Evolutionary conservation across 2,329 filamentous ascomycete genomes (phyloP).

Genomic region (Fusarium mangiferae): DNA sequence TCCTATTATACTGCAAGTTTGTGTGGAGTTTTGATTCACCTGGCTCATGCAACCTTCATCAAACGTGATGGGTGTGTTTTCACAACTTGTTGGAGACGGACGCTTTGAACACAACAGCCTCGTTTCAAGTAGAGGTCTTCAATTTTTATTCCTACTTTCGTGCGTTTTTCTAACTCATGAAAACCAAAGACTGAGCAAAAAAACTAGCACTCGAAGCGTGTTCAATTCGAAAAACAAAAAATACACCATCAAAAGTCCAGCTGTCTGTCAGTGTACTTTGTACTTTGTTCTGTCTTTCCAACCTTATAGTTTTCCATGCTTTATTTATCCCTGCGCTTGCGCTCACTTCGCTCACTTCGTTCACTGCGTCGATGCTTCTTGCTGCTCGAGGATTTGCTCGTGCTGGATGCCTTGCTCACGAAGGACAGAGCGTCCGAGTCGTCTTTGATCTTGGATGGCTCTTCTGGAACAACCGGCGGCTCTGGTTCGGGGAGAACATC

Average conservation of each 20-base stretch:
- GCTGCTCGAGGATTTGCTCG: conserved; percentile 21
- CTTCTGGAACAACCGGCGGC: neutral
- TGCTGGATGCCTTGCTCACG: conserved; percentile 17
- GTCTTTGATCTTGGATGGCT: conserved; percentile 12
- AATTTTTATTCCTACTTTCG: conserved; percentile 17
- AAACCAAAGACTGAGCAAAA: neutral
- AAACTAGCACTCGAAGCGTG: conserved; percentile 13
- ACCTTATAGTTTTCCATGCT: neutral
- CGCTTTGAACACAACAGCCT: neutral
- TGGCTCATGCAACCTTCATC: rapidly evolving
- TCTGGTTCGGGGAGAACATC: conserved; percentile 2
- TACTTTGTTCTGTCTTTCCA: conserved; percentile 30
- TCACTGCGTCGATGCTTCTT: conserved; percentile 34
- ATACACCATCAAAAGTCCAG: conserved; percentile 31
- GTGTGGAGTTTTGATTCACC: rapidly evolving
- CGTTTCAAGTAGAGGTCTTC: neutral
- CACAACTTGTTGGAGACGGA: too few relatives aligned
- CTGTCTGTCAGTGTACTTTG: conserved; percentile 23
- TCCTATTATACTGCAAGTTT: rapidly evolving
- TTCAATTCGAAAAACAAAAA: conserved; percentile 17
- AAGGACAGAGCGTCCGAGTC: conserved; percentile 14
- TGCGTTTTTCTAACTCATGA: conserved; percentile 1
- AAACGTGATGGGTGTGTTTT: too few relatives aligned
- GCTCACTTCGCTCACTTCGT: conserved; percentile 20
- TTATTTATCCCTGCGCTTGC: conserved; percentile 31